Percentiles rank a stretch among this genome's conserved stretches.
These are phyloP conservation scores for Hortaea sp. DNA, from an alignment of 2,329 filamentous ascomycete species.

Conservation along the genomic window DNA sequence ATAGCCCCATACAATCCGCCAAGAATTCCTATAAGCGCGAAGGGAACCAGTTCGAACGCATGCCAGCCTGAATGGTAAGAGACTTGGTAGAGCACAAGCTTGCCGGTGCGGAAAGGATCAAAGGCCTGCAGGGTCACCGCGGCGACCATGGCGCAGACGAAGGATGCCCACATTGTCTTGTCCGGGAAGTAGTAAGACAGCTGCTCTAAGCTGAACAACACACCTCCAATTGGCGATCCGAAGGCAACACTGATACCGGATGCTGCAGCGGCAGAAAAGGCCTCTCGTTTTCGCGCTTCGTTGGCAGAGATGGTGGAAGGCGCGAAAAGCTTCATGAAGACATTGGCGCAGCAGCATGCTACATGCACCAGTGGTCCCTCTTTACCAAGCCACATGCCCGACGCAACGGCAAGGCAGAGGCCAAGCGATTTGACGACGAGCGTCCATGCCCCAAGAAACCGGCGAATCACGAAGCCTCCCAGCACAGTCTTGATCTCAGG, in stretches of 20 bases:
- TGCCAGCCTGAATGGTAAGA: constrained; percentile 90
- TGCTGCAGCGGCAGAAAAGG: constrained; percentile 83
- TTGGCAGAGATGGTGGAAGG: constrained; percentile 61
- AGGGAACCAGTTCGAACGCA: constrained; percentile 85
- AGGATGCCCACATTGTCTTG: constrained; percentile 99
- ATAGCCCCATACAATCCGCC: constrained; percentile 91
- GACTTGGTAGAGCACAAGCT: constrained; percentile 92
- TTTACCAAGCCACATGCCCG: constrained; percentile 92
- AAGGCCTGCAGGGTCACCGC: constrained; percentile 86
- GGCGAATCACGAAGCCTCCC: constrained; percentile 83
- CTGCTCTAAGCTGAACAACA: constrained; percentile 94
- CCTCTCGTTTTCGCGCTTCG: constrained; percentile 88
- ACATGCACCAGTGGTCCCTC: constrained; percentile 94
- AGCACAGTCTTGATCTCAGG: constrained; percentile 96
- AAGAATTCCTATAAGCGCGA: constrained; percentile 72
- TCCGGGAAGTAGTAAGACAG: constrained; percentile 96
- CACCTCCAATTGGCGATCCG: constrained; percentile 85
- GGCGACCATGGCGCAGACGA: constrained; percentile 98
- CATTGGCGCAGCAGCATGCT: constrained; percentile 88
- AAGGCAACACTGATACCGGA: constrained; percentile 92
- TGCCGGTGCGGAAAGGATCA: constrained; percentile 89
- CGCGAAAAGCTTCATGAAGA: constrained; percentile 82
- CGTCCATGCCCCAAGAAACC: constrained; percentile 82
- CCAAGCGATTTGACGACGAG: constrained; percentile 82
- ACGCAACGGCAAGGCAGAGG: constrained; percentile 80